Evolutionary conservation across 208 protist species (phyloP), one percentile per base, ranked within the genome.

Genomic region (Acanthamoeba healyi): DNA sequence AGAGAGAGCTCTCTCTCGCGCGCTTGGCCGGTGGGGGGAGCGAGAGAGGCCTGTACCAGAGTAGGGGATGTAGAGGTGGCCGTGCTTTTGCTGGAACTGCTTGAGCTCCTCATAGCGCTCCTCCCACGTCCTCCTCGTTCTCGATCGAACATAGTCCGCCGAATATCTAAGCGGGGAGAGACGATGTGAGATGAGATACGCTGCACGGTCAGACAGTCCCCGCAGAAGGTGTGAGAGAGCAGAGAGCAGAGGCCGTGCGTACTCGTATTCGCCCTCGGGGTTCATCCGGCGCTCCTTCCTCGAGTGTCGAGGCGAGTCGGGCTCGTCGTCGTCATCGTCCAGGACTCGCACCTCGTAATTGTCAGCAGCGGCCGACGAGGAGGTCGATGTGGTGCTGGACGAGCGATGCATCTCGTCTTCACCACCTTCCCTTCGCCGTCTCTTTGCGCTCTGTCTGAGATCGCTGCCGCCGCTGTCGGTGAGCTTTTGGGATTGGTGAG

Each of bases 31-130:
- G n/a, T n/a, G n/a, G n/a, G n/a, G 49, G 12, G 44, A 49, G 44
- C 4, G 44, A 49, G 63, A 12, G 32, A 72, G 32, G 15, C 6
- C 24, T 6, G 34, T 84, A 84, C 74, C 74, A 24, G 74, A 84
- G 44, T 84, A 84, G 74, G 74, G 74, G 32, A 84, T 56, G 74
- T 84, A 84, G 44, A 84, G 74, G 32, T 84, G 74, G 74, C 74
- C 74, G 19, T 84, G 38, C 42, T n/a, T 56, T 42, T 84, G 74
- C 44, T 84, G 34, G 74, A 84, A 84, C 26, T 56, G 42, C 74
- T 84, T 84, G 42, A 84, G 74, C 32, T 84, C 74, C 32, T 84
- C 74, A 40, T 56, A 84, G 1, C 74, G 74, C 32, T 84, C 42
- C 44, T 84, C 74, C 74, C 74, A 84, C 42, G 74, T 84, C 44